Percentiles rank a stretch among this genome's conserved stretches.
phyloP scores from a whole-genome alignment of 805 yeast genomes.

The Clavispora fructus region DNA sequence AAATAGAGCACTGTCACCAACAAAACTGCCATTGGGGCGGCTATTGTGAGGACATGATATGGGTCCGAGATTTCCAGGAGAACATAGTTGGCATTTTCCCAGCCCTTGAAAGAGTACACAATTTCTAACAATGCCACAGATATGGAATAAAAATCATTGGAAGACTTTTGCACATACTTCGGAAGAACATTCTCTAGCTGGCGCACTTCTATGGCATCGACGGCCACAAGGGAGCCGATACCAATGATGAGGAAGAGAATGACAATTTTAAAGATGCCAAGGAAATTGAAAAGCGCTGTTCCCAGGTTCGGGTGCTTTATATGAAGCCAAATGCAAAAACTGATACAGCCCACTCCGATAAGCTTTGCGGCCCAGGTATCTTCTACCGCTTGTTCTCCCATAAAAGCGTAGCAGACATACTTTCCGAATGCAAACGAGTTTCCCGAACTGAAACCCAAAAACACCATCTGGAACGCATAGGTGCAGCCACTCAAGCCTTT shows the following conservation, averaged over 20 bases:
- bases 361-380: conserved; percentile 35
- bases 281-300: conserved; percentile 44
- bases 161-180: conserved; percentile 18
- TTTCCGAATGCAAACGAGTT: conserved; percentile 63
- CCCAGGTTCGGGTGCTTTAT: conserved; percentile 46
- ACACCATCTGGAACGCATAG: conserved; percentile 48
- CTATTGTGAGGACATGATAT: conserved; percentile 48
- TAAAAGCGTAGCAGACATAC: conserved; percentile 40
- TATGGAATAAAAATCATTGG: conserved; percentile 39
- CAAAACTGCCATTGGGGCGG: conserved; percentile 56
- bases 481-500: conserved; percentile 33
- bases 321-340: conserved; percentile 46
- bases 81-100: conserved; percentile 68
- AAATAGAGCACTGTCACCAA: conserved; percentile 50
- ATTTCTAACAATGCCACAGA: conserved; percentile 56
- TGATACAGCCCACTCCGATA: conserved; percentile 46
- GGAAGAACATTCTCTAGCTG: conserved; percentile 3
- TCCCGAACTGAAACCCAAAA: conserved; percentile 58
- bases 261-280: conserved; percentile 51
- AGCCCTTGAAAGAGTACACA: conserved; percentile 62
- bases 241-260: conserved; percentile 45
- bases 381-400: conserved; percentile 20
- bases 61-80: conserved; percentile 56
- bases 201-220: conserved; percentile 24
- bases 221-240: conserved; percentile 40